phyloP scores from a whole-genome alignment of 768 basidiomycete genomes.

The Arthromyces matolae region DNA sequence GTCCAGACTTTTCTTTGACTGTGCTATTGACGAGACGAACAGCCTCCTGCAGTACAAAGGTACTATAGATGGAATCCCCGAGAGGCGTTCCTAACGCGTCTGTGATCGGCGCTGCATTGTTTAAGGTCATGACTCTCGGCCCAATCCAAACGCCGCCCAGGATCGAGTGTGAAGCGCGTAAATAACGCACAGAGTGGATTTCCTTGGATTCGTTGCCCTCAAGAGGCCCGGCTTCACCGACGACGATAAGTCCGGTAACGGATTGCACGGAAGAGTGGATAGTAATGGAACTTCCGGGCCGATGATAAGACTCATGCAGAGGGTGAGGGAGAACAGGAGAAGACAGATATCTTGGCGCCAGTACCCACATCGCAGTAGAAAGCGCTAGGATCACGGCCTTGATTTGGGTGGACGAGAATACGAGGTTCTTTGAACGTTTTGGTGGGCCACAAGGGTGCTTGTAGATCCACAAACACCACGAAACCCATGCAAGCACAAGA shows the following conservation, averaged over 20 bases:
- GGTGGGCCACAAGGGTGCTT: constrained; percentile 12
- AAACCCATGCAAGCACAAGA: constrained; percentile 29
- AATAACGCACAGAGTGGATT: constrained; percentile 53
- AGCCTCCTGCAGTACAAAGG: constrained; percentile 88
- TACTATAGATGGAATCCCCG: constrained; percentile 78
- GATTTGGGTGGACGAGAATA: constrained; percentile 18
- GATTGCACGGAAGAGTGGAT: constrained; percentile 67
- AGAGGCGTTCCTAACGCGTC: constrained; percentile 54
- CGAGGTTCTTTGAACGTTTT: constrained; percentile 17
- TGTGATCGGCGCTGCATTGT: constrained; percentile 35
- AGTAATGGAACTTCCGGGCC: constrained; percentile 52
- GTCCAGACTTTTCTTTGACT: constrained; percentile 24
- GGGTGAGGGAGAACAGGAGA: constrained; percentile 61
- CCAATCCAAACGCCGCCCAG: constrained; percentile 80
- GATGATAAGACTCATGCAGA: constrained; percentile 44
- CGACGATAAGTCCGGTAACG: constrained; percentile 77
- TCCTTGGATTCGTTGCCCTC: constrained; percentile 26
- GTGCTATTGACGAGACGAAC: constrained; percentile 63
- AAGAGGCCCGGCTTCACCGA: constrained; percentile 64
- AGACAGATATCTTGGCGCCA: constrained; percentile 33
- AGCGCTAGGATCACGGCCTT: constrained; percentile 26
- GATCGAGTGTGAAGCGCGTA: constrained; percentile 63
- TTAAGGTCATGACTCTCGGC: constrained; percentile 39
- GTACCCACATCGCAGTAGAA: constrained; percentile 34
- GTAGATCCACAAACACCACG: constrained; percentile 28